Evolutionary conservation across 1,284 basidiomycete genomes (phyloP).

Genomic region (Leccinum colubrinum): DNA sequence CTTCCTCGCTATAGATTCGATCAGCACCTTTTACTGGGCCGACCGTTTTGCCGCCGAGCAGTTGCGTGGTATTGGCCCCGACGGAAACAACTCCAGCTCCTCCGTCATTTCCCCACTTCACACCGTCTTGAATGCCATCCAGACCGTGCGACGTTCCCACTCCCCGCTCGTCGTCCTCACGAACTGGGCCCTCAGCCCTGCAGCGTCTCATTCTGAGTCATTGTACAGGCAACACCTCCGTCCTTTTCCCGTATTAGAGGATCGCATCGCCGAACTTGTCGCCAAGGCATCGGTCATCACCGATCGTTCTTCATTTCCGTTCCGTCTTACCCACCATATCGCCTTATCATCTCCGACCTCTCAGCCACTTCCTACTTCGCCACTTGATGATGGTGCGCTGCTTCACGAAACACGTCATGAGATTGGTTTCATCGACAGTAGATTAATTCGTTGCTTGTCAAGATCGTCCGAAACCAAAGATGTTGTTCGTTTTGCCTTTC

Average conservation of each 20-base stretch:
- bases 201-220: slow-evolving; percentile 26
- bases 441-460: slow-evolving; percentile 32
- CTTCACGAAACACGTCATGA: slow-evolving; percentile 27
- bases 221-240: slow-evolving; percentile 54
- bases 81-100: slow-evolving; percentile 12
- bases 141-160: slow-evolving; percentile 49
- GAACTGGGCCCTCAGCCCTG: slow-evolving; percentile 59
- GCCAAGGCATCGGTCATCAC: slow-evolving; percentile 10
- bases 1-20: slow-evolving; percentile 68
- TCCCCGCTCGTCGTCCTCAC: slow-evolving; percentile 55
- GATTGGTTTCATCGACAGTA: slow-evolving; percentile 18
- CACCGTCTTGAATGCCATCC: slow-evolving; percentile 48
- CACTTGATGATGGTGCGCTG: slow-evolving; percentile 23
- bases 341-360: slow-evolving; percentile 34
- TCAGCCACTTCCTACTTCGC: slow-evolving; percentile 28
- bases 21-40: slow-evolving; percentile 75
- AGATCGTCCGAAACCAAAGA: slow-evolving; percentile 29
- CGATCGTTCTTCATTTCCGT: slow-evolving; percentile 20
- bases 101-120: slow-evolving; percentile 27
- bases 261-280: slow-evolving; percentile 17
- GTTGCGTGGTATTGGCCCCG: slow-evolving; percentile 30
- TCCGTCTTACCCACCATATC: slow-evolving; percentile 46
- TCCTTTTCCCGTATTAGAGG: slow-evolving; percentile 39
- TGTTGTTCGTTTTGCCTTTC: slow-evolving; percentile 20
- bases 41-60: slow-evolving; percentile 69